Conservation (phyloP, 2,329 filamentous ascomycete genomes). For the Alternaria dauci region DNA sequence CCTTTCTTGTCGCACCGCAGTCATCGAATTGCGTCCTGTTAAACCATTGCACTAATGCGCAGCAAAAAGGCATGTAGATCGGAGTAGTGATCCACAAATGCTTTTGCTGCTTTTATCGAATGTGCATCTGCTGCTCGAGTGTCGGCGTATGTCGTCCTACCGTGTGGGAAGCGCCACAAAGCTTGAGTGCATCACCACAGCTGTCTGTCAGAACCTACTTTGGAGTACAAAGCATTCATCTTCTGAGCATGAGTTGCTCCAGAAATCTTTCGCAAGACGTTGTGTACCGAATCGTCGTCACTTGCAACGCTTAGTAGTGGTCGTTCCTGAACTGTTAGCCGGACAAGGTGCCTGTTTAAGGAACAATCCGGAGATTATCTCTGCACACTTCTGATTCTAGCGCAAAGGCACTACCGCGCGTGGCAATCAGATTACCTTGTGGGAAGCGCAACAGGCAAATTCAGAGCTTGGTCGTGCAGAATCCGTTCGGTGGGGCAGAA, state of each 20-base stretch:
- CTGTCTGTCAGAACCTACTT: constrained; percentile 31
- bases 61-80: background rate
- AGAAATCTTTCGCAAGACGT: background rate
- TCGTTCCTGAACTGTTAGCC: constrained; percentile 16
- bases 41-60: background rate
- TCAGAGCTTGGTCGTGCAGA: background rate
- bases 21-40: background rate
- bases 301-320: constrained; percentile 19
- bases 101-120: constrained; percentile 5
- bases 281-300: constrained; percentile 18
- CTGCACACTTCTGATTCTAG: constrained; percentile 9
- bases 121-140: constrained; percentile 12
- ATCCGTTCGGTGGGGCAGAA: background rate
- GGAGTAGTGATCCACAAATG: background rate
- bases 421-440: background rate
- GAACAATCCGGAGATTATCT: constrained; percentile 5
- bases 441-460: background rate
- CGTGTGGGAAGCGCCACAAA: constrained; percentile 44
- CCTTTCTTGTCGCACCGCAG: constrained; percentile 8
- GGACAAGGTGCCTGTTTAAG: constrained; percentile 14
- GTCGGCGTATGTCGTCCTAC: constrained; percentile 21
- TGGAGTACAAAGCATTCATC: background rate
- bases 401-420: background rate
- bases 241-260: background rate
- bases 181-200: constrained; percentile 40